phyloP scores from a whole-genome alignment of 441 rosid genomes.

The Populus tomentosa region DNA sequence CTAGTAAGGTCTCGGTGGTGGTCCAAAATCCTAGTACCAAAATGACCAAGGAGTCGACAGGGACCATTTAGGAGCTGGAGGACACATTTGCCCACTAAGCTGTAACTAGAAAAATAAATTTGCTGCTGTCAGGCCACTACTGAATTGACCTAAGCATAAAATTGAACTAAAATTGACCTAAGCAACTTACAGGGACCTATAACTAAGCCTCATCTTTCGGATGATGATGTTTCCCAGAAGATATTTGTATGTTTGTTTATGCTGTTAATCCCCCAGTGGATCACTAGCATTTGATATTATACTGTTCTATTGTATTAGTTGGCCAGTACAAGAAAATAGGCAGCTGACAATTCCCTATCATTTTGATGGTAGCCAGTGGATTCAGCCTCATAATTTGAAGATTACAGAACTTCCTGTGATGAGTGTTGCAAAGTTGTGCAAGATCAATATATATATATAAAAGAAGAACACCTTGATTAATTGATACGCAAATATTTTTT shows the following conservation, averaged over 20 bases:
- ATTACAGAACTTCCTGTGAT: no score
- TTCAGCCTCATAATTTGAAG: not conserved
- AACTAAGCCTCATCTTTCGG: conserved; percentile 4
- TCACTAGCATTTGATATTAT: not conserved
- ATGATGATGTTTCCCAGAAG: not conserved
- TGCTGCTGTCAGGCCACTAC: not conserved
- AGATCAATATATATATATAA: no score
- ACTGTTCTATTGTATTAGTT: not conserved
- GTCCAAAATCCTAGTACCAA: no score
- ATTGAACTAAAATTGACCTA: conserved; percentile 4
- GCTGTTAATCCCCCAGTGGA: not conserved
- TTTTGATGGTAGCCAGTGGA: not conserved
- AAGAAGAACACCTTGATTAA: no score
- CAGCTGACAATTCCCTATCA: not conserved
- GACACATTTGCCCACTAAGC: not conserved
- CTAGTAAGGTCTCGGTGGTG: no score
- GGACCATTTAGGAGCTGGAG: no score
- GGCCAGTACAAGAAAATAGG: not conserved
- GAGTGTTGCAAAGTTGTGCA: no score
- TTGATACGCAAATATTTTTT: no score
- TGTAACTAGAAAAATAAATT: not conserved
- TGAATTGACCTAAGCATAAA: conserved; percentile 11
- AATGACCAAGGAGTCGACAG: no score
- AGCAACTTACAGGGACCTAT: no score
- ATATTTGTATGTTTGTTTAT: not conserved